Evolutionary conservation across 306 rosid species (phyloP).

Genomic region (Vigna reflexopilosa): DNA sequence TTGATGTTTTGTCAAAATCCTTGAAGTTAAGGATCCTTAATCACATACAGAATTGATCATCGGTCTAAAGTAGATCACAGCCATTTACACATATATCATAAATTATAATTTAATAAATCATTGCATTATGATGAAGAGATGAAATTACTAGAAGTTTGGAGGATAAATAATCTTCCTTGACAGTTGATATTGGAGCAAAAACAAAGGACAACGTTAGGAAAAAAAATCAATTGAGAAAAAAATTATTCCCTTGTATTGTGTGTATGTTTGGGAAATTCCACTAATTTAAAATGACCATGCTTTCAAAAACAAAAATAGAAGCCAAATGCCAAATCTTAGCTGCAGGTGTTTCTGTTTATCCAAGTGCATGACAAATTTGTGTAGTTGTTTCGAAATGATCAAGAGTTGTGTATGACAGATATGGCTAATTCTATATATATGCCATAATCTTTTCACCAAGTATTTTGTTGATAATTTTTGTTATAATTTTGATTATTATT

Average conservation of each 20-base stretch:
- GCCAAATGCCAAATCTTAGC: neutral
- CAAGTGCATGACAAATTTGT: neutral
- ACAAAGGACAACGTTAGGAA: neutral
- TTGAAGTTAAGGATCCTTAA: neutral
- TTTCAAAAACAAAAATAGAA: neutral
- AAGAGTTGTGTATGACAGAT: neutral
- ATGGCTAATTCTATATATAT: neutral
- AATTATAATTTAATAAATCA: neutral
- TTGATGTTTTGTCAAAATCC: neutral
- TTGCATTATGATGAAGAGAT: neutral
- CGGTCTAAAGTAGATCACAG: neutral
- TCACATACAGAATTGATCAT: constrained; percentile 7
- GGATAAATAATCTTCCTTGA: neutral
- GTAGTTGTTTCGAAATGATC: neutral
- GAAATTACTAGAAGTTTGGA: neutral
- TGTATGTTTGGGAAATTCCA: neutral
- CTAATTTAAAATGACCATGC: neutral
- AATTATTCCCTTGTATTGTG: neutral
- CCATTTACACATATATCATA: neutral
- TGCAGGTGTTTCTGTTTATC: neutral
- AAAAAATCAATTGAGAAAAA: neutral
- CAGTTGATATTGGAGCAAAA: neutral
- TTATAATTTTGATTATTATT: no score
- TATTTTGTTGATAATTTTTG: neutral
- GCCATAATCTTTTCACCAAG: neutral